Base-by-base conservation (phyloP, 768 basidiomycete species). In the Serpula lacrymans region DNA sequence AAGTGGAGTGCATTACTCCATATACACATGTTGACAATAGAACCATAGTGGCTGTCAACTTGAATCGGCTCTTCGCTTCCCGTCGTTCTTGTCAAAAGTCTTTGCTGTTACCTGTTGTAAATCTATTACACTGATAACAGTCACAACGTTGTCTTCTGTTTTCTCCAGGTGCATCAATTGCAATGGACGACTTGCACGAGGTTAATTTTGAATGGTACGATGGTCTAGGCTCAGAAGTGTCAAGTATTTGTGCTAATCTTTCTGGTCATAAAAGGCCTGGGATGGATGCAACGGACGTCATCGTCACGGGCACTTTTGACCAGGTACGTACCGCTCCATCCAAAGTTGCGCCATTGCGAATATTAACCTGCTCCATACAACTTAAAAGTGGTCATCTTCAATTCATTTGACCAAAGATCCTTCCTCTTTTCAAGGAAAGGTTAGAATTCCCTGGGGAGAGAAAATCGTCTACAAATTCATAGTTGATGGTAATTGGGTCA, bases 281-380 rank as follows among this genome's bases (percentile, higher is more conserved):
- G 47, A 46, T 68, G 22, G 69, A 71, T 35, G 73, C 82, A 29
- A 65, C 54, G 34, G 60, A 67, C 34, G 85, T 88, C 46, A 72
- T 86, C 54, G 75, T 82, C 42, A 87, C 84, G 16, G 88, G 88
- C 26, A 75, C 82, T 22, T 90, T 89, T 58, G 87, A 90, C 70
- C 64, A 83, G 62, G 87, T 86, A 56, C 48, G 78, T 46, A 21
- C 34, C 14, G 23, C n/a, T 18, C 33, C 42, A 41, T 6, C 48
- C 33, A 31, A 39, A 34, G 42, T 42, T 31, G 51, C 42, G 41
- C 39, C 34, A 48, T 43, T 42, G 42, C 45, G 38, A 37, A 41
- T n/a, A 27, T 20, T 18, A 38, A 7, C 37, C 24, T 39, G 30
- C 37, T 17, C 28, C 21, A 21, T 23, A 28, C 28, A 16, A 31